A percentile compares a stretch with the other conserved stretches of the same genome.
Conservation (phyloP, 768 basidiomycete species). For the Xerocomellus amylosporus region DNA sequence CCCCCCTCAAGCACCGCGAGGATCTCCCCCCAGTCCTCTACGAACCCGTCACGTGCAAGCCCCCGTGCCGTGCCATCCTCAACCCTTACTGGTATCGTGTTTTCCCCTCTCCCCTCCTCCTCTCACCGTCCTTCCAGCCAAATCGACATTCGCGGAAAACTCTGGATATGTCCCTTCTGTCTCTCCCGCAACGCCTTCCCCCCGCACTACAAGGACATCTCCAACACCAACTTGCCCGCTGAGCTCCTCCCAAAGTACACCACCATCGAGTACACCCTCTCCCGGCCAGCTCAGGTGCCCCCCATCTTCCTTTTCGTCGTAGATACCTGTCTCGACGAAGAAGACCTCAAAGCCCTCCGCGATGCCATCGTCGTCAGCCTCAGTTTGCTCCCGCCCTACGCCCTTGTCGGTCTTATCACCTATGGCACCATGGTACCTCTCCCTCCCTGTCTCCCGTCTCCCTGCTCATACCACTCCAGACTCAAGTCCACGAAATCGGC, state of each 20-base stretch:
- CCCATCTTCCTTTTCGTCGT: conserved; percentile 97
- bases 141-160: conserved; percentile 96
- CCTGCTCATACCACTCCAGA: conserved; percentile 42
- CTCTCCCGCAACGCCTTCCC: conserved; percentile 96
- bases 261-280: conserved; percentile 98
- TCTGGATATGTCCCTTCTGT: conserved; percentile 99
- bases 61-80: conserved; percentile 93
- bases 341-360: conserved; percentile 92
- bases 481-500: conserved; percentile 98
- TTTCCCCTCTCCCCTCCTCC: not conserved
- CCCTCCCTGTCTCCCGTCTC: not conserved
- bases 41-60: conserved; percentile 98
- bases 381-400: conserved; percentile 88
- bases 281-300: conserved; percentile 85
- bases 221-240: conserved; percentile 92
- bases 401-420: conserved; percentile 93
- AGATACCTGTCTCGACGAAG: conserved; percentile 94
- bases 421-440: conserved; percentile 89
- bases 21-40: conserved; percentile 96
- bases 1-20: conserved; percentile 89
- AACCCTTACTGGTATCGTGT: conserved; percentile 89
- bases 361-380: conserved; percentile 95
- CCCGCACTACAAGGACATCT: conserved; percentile 98
- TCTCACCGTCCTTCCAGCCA: conserved; percentile 54
- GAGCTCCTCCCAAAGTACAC: conserved; percentile 98